Percentiles rank a stretch among this genome's conserved stretches.
phyloP scores from a whole-genome alignment of 306 rosid genomes.

The Castanea mollissima region DNA sequence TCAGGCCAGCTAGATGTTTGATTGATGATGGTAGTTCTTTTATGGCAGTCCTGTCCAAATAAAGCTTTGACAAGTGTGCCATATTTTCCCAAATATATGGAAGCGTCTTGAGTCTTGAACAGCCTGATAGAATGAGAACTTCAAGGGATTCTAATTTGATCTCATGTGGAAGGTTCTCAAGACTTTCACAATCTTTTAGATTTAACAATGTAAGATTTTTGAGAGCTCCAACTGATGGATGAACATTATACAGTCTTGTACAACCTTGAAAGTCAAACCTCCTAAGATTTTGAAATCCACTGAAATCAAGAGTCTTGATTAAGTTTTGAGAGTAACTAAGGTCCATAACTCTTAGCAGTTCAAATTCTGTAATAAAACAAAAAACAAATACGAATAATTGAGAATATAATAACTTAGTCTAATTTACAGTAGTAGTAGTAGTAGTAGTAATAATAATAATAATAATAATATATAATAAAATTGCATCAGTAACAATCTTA shows the following conservation, averaged over 20 bases:
- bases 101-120: slow-evolving; percentile 1
- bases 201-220: slow-evolving; percentile 8
- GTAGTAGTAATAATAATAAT: neutral
- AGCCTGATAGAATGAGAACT: slow-evolving; percentile 4
- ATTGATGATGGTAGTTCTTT: too few species aligned
- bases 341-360: slow-evolving; percentile 17
- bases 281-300: slow-evolving; percentile 14
- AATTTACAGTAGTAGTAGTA: neutral
- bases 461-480: too few species aligned
- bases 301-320: slow-evolving; percentile 6
- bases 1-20: too few species aligned
- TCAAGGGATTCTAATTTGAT: slow-evolving; percentile 24
- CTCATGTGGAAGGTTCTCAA: slow-evolving; percentile 4
- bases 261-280: slow-evolving; percentile 21
- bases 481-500: neutral
- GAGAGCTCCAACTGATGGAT: slow-evolving; percentile 13
- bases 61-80: neutral
- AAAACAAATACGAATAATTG: neutral
- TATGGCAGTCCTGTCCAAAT: neutral
- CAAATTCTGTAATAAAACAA: neutral
- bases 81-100: slow-evolving; percentile 17
- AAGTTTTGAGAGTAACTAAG: slow-evolving; percentile 20
- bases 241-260: slow-evolving; percentile 14
- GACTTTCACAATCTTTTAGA: slow-evolving; percentile 16
- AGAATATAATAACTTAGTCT: neutral